Evolutionary conservation across 2,329 filamentous ascomycete genomes (phyloP), one percentile per base, ranked within the genome.

Genomic region (Colletotrichum somersetense): DNA sequence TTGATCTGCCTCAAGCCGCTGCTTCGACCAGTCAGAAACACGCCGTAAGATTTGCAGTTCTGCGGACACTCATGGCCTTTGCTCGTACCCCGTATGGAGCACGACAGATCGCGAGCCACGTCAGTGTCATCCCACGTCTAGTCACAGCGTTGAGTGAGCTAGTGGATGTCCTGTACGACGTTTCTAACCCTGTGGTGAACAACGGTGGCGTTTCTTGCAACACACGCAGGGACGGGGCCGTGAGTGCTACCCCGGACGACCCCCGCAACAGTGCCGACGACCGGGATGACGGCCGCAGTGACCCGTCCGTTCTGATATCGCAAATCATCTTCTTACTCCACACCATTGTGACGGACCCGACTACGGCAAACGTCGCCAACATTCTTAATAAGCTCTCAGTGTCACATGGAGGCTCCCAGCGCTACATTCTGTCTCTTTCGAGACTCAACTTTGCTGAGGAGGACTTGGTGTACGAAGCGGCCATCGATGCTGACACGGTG

Each of bases 401-500:
- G 11, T 89, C 93, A 0, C 87, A 89, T 6, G 93, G 94, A 3
- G 93, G 91, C 0, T 89, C 90, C 63, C 94, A 97, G 77, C 94
- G 95, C 64, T 96, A 97, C 77, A 85, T 97, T 1, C 89, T 98
- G 12, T 90, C 91, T 2, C 84, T 99, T 56, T 95, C 94, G 0
- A 85, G 96, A 53, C 83, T 98, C n/a, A 94, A 93, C 0, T 98
- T 97, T 79, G 91, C 90, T 7, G 89, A 91, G 62, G 94, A 97
- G 73, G 92, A 94, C 40, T 81, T 93, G 11, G 88, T 96, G 14
- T 86, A 97, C 38, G 95, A 98, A 81, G 85, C 86, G 1, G 91
- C 91, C 0, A 92, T 97, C 65, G 92, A 93, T 46, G 89, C 92
- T 38, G 93, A 94, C 74, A 93, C 94, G 1, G 89, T 92, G 1